Conservation (phyloP, 2,329 filamentous ascomycete species). For the Trichoderma cornu-damae region DNA sequence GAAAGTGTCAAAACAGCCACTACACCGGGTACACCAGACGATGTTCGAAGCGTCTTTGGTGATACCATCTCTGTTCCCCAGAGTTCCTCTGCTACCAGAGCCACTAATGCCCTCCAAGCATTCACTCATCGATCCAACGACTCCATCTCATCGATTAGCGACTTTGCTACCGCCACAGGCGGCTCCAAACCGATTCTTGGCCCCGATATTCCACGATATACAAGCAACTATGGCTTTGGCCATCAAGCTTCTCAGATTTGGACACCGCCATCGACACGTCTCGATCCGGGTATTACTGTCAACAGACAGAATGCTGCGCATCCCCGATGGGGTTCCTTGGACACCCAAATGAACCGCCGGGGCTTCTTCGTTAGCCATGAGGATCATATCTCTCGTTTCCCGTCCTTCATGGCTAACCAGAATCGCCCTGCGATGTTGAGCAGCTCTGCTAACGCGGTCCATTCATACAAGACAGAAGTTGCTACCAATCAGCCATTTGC, state of each 20-base stretch:
- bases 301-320: background rate
- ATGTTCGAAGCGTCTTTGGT: background rate
- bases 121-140: background rate
- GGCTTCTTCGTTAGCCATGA: background rate
- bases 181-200: background rate
- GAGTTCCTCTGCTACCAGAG: background rate
- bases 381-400: background rate
- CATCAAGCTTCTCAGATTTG: background rate
- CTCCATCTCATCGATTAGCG: background rate
- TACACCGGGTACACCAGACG: slow-evolving; percentile 3
- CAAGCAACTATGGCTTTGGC: background rate
- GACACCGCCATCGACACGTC: background rate
- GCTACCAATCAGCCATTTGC: background rate
- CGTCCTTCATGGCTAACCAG: background rate
- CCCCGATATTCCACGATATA: background rate
- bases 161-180: background rate
- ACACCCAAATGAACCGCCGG: background rate
- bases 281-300: background rate
- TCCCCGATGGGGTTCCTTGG: slow-evolving; percentile 6
- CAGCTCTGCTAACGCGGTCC: background rate
- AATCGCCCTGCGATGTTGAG: background rate
- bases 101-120: background rate
- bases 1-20: background rate
- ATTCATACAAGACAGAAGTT: background rate
- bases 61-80: background rate